These are phyloP conservation scores for Prunus mume DNA, from an alignment of 306 rosid genomes.

Conservation along the genomic window DNA sequence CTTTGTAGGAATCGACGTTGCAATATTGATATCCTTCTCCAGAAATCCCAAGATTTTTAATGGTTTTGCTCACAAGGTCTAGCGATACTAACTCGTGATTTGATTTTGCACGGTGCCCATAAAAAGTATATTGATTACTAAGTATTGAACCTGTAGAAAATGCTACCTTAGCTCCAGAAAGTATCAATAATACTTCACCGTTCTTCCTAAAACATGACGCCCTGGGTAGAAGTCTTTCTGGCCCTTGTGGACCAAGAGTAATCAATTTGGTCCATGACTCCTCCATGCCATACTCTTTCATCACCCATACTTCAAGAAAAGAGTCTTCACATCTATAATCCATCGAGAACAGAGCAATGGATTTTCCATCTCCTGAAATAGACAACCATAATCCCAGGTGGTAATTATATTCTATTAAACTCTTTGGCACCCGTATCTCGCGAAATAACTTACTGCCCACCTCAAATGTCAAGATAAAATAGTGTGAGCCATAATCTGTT, in stretches of 20 bases:
- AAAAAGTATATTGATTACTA: too few species aligned
- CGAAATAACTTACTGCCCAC: not conserved
- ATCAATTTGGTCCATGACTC: not conserved
- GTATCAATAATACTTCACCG: not conserved
- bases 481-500: not conserved
- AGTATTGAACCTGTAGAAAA: too few species aligned
- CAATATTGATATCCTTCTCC: not conserved
- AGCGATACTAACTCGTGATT: not conserved
- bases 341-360: not conserved
- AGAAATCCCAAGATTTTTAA: not conserved
- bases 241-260: not conserved
- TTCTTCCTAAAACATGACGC: not conserved
- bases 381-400: not conserved
- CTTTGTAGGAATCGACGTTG: not conserved
- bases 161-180: not conserved
- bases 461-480: not conserved
- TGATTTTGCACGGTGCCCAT: too few species aligned
- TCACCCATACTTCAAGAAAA: conserved; percentile 4
- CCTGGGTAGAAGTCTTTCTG: not conserved
- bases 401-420: not conserved
- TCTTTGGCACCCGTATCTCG: not conserved
- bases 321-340: not conserved
- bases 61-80: not conserved
- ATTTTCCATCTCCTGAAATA: not conserved
- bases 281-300: not conserved